These are phyloP conservation scores for Trichoderma citrinoviride DNA, from an alignment of 2,329 filamentous ascomycete genomes.

Conservation along the genomic window DNA sequence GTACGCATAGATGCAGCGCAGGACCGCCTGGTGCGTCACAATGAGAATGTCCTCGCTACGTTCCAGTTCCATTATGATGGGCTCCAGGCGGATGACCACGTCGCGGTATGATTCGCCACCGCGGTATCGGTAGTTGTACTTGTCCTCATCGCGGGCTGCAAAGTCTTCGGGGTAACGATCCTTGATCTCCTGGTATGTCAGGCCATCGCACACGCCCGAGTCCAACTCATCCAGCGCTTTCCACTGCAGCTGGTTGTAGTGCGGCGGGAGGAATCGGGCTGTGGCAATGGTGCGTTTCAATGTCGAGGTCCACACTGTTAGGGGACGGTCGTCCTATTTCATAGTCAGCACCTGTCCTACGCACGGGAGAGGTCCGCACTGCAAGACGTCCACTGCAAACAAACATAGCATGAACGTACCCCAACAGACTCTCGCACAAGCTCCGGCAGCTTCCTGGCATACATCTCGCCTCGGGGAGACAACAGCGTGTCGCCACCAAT, in stretches of 20 bases:
- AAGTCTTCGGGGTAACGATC: slow-evolving; percentile 92
- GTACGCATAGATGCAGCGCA: slow-evolving; percentile 97
- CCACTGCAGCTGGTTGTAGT: slow-evolving; percentile 96
- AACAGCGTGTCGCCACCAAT: slow-evolving; percentile 91
- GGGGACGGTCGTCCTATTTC: slow-evolving; percentile 55
- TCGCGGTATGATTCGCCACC: slow-evolving; percentile 95
- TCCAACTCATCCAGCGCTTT: slow-evolving; percentile 98
- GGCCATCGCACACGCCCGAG: slow-evolving; percentile 90
- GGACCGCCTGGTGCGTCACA: slow-evolving; percentile 93
- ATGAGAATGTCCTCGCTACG: slow-evolving; percentile 96
- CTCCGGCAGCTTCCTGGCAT: slow-evolving; percentile 79
- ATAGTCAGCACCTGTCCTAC: not conserved
- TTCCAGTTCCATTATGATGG: slow-evolving; percentile 99
- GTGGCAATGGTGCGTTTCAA: slow-evolving; percentile 86
- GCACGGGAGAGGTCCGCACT: not conserved
- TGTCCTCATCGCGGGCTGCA: slow-evolving; percentile 91
- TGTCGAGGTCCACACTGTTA: slow-evolving; percentile 63
- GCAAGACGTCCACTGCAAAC: not conserved
- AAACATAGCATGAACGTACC: slow-evolving; percentile 49
- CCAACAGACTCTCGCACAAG: slow-evolving; percentile 83
- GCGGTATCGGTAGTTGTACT: slow-evolving; percentile 98
- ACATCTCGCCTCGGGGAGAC: slow-evolving; percentile 81
- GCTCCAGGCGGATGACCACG: slow-evolving; percentile 94
- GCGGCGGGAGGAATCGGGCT: slow-evolving; percentile 71
- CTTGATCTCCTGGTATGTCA: slow-evolving; percentile 95